Evolutionary conservation across 768 basidiomycete species (phyloP).

Genomic region (Trametes meyenii): DNA sequence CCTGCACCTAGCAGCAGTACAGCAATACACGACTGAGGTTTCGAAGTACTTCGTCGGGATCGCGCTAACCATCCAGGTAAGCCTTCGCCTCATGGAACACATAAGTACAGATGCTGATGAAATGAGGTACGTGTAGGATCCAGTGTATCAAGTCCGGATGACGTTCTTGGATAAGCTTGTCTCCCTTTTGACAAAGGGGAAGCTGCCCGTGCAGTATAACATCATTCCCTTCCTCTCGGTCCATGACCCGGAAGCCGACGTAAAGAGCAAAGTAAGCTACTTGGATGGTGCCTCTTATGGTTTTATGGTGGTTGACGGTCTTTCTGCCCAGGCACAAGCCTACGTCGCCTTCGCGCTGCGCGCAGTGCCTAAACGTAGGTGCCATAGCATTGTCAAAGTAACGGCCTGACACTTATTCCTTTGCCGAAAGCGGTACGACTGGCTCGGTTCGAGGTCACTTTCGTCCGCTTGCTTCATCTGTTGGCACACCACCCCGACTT

Average conservation of each 20-base stretch:
- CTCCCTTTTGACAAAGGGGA: conserved; percentile 59
- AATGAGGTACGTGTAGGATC: conserved; percentile 56
- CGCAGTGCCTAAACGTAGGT: conserved; percentile 49
- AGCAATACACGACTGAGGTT: conserved; percentile 59
- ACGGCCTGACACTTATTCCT: neutral
- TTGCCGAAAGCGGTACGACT: conserved; percentile 51
- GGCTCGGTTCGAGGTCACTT: conserved; percentile 76
- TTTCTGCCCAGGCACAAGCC: conserved; percentile 51
- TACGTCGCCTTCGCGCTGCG: conserved; percentile 56
- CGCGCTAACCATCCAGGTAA: conserved; percentile 76
- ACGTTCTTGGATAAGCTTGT: conserved; percentile 77
- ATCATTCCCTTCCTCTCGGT: conserved; percentile 86
- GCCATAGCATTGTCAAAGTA: neutral
- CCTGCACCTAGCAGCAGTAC: conserved; percentile 70
- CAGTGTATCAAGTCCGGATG: conserved; percentile 84
- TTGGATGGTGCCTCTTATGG: neutral
- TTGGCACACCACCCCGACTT: conserved; percentile 97
- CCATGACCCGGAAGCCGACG: conserved; percentile 87
- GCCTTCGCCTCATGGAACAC: conserved; percentile 12
- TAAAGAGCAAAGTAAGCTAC: conserved; percentile 60
- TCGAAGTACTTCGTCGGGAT: conserved; percentile 65
- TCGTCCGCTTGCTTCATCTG: conserved; percentile 84
- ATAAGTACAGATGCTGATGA: neutral
- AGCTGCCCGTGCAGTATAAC: conserved; percentile 75
- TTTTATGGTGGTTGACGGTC: conserved; percentile 15